A percentile compares a stretch with the other conserved stretches of the same genome.
Evolutionary conservation across 805 yeast genomes (phyloP).

Genomic region (Saccharomycopsis capsularis): DNA sequence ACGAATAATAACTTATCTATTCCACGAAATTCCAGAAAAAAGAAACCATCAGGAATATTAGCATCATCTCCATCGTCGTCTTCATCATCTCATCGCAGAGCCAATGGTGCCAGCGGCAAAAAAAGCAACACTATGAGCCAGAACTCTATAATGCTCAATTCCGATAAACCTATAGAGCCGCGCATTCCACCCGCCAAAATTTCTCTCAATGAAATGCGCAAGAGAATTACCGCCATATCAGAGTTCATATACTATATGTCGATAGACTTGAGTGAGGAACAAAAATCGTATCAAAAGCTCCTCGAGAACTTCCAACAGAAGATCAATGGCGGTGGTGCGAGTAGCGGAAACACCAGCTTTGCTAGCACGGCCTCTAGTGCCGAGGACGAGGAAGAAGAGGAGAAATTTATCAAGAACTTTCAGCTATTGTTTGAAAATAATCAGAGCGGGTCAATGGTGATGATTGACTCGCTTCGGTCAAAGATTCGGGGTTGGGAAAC

Average conservation of each 20-base stretch:
- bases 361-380: slow-evolving; percentile 4
- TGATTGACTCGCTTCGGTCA: slow-evolving; percentile 69
- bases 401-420: slow-evolving; percentile 22
- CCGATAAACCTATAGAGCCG: slow-evolving; percentile 70
- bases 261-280: slow-evolving; percentile 65
- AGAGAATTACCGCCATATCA: slow-evolving; percentile 80
- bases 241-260: slow-evolving; percentile 58
- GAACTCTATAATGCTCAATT: slow-evolving; percentile 12
- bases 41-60: too few species aligned
- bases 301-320: slow-evolving; percentile 16
- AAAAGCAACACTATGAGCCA: slow-evolving; percentile 6
- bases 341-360: slow-evolving; percentile 13
- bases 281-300: slow-evolving; percentile 37
- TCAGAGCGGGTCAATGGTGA: slow-evolving; percentile 51
- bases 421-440: slow-evolving; percentile 33
- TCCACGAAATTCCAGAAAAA: not conserved
- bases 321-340: slow-evolving; percentile 19
- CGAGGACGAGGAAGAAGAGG: slow-evolving; percentile 25
- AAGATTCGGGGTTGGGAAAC: slow-evolving; percentile 76
- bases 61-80: not conserved
- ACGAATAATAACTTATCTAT: not conserved
- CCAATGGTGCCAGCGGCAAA: not conserved
- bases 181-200: slow-evolving; percentile 73
- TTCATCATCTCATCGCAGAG: not conserved
- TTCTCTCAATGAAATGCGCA: slow-evolving; percentile 74